phyloP scores from a whole-genome alignment of 2,329 filamentous ascomycete genomes.

The Aschersonia sp. region DNA sequence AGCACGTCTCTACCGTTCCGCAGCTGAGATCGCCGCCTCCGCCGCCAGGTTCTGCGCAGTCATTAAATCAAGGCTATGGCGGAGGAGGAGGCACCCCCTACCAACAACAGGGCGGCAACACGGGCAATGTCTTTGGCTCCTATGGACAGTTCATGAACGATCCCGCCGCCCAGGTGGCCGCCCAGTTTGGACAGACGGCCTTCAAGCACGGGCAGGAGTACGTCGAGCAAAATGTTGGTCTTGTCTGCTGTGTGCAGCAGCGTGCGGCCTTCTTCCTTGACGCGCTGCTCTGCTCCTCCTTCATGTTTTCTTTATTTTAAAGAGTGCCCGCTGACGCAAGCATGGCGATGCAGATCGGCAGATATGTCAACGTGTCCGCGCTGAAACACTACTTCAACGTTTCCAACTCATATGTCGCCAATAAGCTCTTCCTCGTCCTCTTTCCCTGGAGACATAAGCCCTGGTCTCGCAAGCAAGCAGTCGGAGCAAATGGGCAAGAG shows the following conservation, averaged over 20 bases:
- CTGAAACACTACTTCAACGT: constrained; percentile 99
- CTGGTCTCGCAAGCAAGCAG: constrained; percentile 82
- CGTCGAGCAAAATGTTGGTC: constrained; percentile 79
- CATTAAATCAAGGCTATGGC: constrained; percentile 46
- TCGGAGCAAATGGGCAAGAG: constrained; percentile 54
- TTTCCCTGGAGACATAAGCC: constrained; percentile 97
- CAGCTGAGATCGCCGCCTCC: constrained; percentile 90
- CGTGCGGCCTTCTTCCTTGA: not conserved
- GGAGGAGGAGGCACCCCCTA: constrained; percentile 47
- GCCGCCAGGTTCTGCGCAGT: constrained; percentile 56
- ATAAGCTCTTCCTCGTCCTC: constrained; percentile 83
- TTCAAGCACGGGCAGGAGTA: constrained; percentile 88
- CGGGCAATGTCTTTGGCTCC: constrained; percentile 46
- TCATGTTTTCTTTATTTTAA: too few species aligned
- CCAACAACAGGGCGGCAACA: constrained; percentile 44
- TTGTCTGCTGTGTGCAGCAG: not conserved
- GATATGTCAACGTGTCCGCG: constrained; percentile 80
- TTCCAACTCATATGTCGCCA: constrained; percentile 89
- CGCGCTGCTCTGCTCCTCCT: too few species aligned
- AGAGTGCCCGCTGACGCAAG: not conserved
- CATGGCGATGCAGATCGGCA: constrained; percentile 29
- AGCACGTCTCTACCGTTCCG: constrained; percentile 95
- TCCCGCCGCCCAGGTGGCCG: constrained; percentile 84
- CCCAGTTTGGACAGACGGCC: constrained; percentile 85
- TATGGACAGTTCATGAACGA: constrained; percentile 95